These are phyloP conservation scores for Gigaspora rosea DNA, from an alignment of 192 early-diverging fungal genomes.

Conservation along the genomic window DNA sequence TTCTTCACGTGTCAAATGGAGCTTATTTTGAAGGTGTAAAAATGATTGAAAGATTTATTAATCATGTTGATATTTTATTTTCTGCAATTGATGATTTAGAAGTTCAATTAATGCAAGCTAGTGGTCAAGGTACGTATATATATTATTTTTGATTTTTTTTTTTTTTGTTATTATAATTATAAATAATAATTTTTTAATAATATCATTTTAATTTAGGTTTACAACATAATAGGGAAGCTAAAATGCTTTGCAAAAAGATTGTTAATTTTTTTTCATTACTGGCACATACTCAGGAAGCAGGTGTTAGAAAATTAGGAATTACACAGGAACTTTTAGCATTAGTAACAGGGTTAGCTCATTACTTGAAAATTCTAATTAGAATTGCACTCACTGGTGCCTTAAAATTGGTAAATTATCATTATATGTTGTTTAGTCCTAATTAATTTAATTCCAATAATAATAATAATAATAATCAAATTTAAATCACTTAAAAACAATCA, in stretches of 20 bases:
- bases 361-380: constrained; percentile 88
- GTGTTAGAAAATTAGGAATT: constrained; percentile 57
- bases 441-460: background rate
- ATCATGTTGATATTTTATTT: constrained; percentile 93
- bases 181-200: too few species aligned
- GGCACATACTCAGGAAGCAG: constrained; percentile 68
- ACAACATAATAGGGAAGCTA: constrained; percentile 86
- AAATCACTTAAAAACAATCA: background rate
- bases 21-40: constrained; percentile 78
- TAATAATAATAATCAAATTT: background rate
- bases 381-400: constrained; percentile 86
- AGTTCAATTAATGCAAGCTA: constrained; percentile 61
- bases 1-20: constrained; percentile 86
- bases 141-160: background rate
- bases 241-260: constrained; percentile 93
- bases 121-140: constrained; percentile 50
- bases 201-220: constrained; percentile 43
- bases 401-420: constrained; percentile 61
- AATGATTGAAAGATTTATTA: constrained; percentile 83
- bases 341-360: constrained; percentile 90
- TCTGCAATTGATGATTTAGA: constrained; percentile 87
- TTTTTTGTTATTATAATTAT: background rate
- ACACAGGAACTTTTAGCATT: constrained; percentile 88
- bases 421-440: background rate
- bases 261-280: constrained; percentile 93